Evolutionary conservation across 371 early-diverging fungal genomes (phyloP).

Genomic region (Zychaea mexicana): DNA sequence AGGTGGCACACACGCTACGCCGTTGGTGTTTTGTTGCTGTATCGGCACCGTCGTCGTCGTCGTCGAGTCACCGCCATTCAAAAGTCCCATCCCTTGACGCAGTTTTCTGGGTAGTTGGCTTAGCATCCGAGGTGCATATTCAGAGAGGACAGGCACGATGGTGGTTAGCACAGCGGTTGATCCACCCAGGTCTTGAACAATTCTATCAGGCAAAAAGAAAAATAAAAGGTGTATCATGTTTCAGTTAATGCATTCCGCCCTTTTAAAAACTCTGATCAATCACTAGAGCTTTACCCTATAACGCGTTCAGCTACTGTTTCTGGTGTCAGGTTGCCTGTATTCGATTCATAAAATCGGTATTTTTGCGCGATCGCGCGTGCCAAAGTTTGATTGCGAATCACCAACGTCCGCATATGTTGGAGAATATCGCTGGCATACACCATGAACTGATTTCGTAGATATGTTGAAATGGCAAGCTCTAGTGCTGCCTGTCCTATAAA

Average conservation of each 20-base stretch:
- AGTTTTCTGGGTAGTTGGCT: neutral
- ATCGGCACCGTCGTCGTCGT: no score
- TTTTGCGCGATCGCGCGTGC: neutral
- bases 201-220: neutral
- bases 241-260: no score
- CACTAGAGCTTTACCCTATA: neutral
- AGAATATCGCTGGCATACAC: neutral
- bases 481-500: constrained; percentile 1
- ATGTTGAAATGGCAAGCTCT: neutral
- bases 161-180: neutral
- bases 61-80: neutral
- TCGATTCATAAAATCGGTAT: neutral
- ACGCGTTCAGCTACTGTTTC: neutral
- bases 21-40: no score
- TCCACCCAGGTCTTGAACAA: neutral
- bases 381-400: neutral
- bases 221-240: no score
- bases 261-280: no score
- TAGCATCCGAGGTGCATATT: neutral
- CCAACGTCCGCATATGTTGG: neutral
- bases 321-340: neutral
- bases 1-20: neutral
- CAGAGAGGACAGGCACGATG: neutral
- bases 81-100: neutral
- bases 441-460: neutral